phyloP scores from a whole-genome alignment of 2,329 filamentous ascomycete genomes.

The Paraconiothyrium brasiliense region DNA sequence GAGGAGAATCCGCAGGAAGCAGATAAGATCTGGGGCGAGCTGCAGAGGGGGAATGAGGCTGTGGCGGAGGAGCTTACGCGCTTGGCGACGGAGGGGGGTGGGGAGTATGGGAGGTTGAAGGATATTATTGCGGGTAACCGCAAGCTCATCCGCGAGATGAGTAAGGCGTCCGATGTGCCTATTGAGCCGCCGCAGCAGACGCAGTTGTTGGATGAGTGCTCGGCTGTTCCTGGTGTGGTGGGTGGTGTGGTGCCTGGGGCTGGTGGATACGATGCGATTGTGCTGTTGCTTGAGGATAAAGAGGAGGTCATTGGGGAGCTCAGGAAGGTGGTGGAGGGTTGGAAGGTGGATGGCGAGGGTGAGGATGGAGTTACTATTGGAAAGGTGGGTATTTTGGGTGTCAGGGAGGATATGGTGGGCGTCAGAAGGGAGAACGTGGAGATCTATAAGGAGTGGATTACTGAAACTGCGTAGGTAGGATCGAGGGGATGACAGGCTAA shows the following conservation, averaged over 20 bases:
- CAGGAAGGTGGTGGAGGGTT: slow-evolving; percentile 69
- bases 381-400: slow-evolving; percentile 73
- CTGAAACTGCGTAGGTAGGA: neutral
- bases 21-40: slow-evolving; percentile 73
- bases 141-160: slow-evolving; percentile 78
- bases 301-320: slow-evolving; percentile 69
- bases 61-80: slow-evolving; percentile 71
- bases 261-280: slow-evolving; percentile 91
- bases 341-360: slow-evolving; percentile 61
- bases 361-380: slow-evolving; percentile 58
- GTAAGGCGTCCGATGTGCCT: slow-evolving; percentile 75
- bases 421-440: slow-evolving; percentile 53
- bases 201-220: slow-evolving; percentile 79
- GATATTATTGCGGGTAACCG: slow-evolving; percentile 62
- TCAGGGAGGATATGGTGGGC: slow-evolving; percentile 78
- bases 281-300: slow-evolving; percentile 79
- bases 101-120: slow-evolving; percentile 61
- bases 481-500: neutral
- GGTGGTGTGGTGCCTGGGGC: slow-evolving; percentile 94
- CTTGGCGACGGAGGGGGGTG: slow-evolving; percentile 55
- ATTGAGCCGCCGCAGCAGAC: slow-evolving; percentile 92
- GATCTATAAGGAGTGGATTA: slow-evolving; percentile 54
- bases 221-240: slow-evolving; percentile 77
- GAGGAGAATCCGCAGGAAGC: slow-evolving; percentile 71
- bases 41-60: slow-evolving; percentile 78